Conservation (phyloP, 352 stramenopile species). For the Pythium aquatile region DNA sequence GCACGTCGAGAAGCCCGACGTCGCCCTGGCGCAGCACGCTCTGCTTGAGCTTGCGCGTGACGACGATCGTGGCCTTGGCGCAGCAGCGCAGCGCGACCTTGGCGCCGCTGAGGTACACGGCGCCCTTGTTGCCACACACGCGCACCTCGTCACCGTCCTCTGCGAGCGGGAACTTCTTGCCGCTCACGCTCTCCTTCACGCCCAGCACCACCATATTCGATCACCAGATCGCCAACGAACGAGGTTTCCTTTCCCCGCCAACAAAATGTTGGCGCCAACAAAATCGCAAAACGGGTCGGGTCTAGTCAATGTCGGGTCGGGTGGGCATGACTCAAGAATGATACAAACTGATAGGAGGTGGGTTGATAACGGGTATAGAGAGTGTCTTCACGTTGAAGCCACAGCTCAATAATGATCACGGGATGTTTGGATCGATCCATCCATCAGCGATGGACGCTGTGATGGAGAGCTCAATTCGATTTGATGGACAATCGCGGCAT, state of each 20-base stretch:
- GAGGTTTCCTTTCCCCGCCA: not conserved
- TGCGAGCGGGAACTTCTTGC: conserved; percentile 41
- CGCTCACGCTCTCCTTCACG: conserved; percentile 77
- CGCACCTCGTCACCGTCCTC: conserved; percentile 49
- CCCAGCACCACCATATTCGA: conserved; percentile 33
- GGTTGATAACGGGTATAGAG: not conserved
- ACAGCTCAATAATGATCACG: not conserved
- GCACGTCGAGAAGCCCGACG: conserved; percentile 56
- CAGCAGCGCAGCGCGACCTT: conserved; percentile 77
- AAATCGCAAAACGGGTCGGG: not conserved
- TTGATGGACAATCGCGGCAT: not conserved
- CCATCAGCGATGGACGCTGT: not conserved
- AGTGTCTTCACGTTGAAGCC: not conserved
- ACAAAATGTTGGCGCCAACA: conserved; percentile 16
- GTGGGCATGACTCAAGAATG: not conserved
- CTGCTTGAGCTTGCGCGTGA: conserved; percentile 69
- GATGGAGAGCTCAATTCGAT: not conserved
- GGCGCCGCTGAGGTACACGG: conserved; percentile 62
- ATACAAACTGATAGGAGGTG: not conserved
- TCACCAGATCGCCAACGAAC: not conserved
- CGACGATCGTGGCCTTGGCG: conserved; percentile 73
- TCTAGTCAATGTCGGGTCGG: not conserved
- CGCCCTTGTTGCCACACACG: conserved; percentile 67
- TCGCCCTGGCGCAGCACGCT: conserved; percentile 74
- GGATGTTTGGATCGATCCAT: not conserved